Base-by-base conservation (phyloP, 2,329 filamentous ascomycete genomes). In the Hortaea werneckii region DNA sequence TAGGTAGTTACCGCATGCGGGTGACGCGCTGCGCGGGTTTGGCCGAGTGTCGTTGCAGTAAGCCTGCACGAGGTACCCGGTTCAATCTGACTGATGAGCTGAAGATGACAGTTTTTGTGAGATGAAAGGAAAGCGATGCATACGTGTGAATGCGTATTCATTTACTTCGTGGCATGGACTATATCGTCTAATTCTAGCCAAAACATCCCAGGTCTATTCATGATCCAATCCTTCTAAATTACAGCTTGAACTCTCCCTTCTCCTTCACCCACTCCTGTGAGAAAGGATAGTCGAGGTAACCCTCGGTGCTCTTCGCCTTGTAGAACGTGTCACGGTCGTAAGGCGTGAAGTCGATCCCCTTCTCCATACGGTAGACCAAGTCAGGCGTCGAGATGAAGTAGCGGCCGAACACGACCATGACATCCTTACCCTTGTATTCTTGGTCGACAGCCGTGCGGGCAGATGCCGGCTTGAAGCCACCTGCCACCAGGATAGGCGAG, bases 331-430 rank as follows among this genome's bases (percentile, higher is more conserved):
- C 56, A 4, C 71, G 58, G 51, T 74, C 57, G 47, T 74, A 74
- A 30, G 58, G 50, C 9, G 53, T 61, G n/a, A 74, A 55, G n/a
- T 61, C 58, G 6, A 74, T 61, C 1, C 66, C 66, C 43, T 70
- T 59, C 53, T 63, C 50, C 28, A 74, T 37, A 40, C 70, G 60
- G 49, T 65, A 72, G 1, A 69, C 65, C 12, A 76, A 56, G 54
- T 76, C 73, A 2, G 72, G 73, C 13, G 66, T 75, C 26, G 63
- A 62, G 43, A 74, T 70, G 48, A 72, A 76, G 40, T 66, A 66
- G 28, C 72, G 55, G 6, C 73, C 73, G 54, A 76, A 74, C 4
- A 68, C 70, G 20, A 72, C 61, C 10, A 62, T 59, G 9, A 74
- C 54, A 37, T 73, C 65, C 29, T 62, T 63, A 7, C 68, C 65